Base-by-base conservation (phyloP, 1,139 yeast species). In the Kodamaea plutei region DNA sequence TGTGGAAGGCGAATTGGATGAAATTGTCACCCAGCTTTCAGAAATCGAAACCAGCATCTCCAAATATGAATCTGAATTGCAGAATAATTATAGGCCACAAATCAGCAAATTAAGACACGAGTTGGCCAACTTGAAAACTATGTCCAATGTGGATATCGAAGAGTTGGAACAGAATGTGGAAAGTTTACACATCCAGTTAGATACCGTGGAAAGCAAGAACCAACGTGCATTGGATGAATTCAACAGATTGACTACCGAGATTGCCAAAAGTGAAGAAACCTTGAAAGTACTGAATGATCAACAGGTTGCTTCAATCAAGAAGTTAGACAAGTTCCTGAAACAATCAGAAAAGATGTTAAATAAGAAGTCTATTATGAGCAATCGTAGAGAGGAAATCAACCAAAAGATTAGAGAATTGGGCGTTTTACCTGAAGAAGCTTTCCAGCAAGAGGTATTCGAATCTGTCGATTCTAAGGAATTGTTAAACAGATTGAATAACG, bases 381-480 rank as follows among this genome's bases (percentile, higher is more conserved):
- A 69, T 30, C 72, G 95, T 42, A 73, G 84, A 40, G 85, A 82
- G 33, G 93, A 84, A 43, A 60, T 85, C 15, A 82, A 79, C 40
- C 74, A 73, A 39, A 83, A 76, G 47, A 82, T 88, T 28, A 70
- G 93, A 37, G 95, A 85, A 31, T 61, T 89, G 30, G 96, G 96
- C 8, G 83, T 85, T 1, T 64, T 89, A 18, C 93, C 96, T 0
- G 96, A 88, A 48, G 91, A 85, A 37, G 89, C 94, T 0, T 79
- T 85, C 44, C 61, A 61, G 23, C 45, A 47, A 19, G 51, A 54
- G 1, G 64, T 66, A 6, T 62, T 51, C 33, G 69, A 72, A 16
- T 67, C 61, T 37, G 63, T 60, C 30, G 57, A 62, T 18, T 73
- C 87, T 2, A 76, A 76, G 29, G 68, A 72, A 6, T 53, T 88